A percentile compares a stretch with the other conserved stretches of the same genome.
Conservation (phyloP, 106 monocot species). For the Dendrobium huoshanense region DNA sequence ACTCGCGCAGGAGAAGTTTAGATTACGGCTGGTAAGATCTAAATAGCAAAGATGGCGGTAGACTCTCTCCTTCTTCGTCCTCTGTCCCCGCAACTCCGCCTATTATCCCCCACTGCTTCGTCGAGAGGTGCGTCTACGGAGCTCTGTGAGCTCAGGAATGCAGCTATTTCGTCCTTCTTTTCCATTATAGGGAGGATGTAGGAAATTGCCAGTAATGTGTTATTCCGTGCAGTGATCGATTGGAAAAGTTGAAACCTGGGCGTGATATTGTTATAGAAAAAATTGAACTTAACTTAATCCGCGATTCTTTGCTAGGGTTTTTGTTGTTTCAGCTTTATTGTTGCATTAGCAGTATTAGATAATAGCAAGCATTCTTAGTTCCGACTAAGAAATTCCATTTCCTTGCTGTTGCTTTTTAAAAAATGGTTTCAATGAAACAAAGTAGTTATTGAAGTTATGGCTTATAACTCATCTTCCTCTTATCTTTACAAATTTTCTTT, state of each 20-base stretch:
- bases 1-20: not conserved
- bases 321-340: not conserved
- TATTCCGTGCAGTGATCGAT: too few relatives aligned
- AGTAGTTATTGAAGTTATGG: not conserved
- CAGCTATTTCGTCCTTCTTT: not conserved
- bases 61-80: not conserved
- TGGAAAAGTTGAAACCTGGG: too few relatives aligned
- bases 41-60: not conserved
- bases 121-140: conserved; percentile 1
- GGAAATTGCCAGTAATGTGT: not conserved
- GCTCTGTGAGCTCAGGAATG: not conserved
- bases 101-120: not conserved
- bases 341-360: not conserved
- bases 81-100: not conserved
- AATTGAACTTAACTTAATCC: not conserved
- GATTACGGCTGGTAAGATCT: not conserved
- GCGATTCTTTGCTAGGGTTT: not conserved
- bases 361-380: not conserved
- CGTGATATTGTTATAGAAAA: not conserved
- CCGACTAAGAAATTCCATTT: not conserved
- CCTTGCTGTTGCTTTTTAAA: not conserved
- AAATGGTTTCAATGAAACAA: not conserved
- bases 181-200: not conserved
- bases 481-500: not conserved
- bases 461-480: not conserved